Percentiles rank a stretch among this genome's conserved stretches.
Conservation (phyloP, 108 stramenopile genomes). For the Nitzschia sp. region DNA sequence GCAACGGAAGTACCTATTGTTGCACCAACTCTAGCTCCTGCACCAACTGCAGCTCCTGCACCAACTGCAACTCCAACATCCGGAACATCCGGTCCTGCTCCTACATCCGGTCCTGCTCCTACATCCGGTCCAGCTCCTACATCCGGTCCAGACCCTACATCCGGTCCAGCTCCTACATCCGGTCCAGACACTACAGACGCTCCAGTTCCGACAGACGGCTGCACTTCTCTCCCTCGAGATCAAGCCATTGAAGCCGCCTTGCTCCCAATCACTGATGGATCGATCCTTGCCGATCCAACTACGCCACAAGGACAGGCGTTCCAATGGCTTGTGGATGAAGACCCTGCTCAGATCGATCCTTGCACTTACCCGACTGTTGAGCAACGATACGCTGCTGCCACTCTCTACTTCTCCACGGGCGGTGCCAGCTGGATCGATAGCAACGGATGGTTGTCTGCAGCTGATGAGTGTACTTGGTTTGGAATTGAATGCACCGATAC, state of each 20-base stretch:
- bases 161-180: neutral
- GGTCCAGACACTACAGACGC: neutral
- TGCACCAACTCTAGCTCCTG: neutral
- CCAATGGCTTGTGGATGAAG: slow-evolving; percentile 35
- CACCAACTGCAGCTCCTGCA: neutral
- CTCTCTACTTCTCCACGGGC: slow-evolving; percentile 47
- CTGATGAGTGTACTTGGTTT: slow-evolving; percentile 45
- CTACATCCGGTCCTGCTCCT: slow-evolving; percentile 8
- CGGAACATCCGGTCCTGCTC: neutral
- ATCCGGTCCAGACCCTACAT: neutral
- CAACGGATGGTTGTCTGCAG: slow-evolving; percentile 38
- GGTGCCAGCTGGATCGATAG: slow-evolving; percentile 41
- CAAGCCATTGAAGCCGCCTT: slow-evolving; percentile 17
- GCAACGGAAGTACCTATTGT: neutral
- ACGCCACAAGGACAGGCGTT: slow-evolving; percentile 56
- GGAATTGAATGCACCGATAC: slow-evolving; percentile 42
- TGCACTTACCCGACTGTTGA: slow-evolving; percentile 44
- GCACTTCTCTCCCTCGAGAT: slow-evolving; percentile 16
- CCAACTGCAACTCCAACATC: neutral
- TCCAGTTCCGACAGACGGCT: slow-evolving; percentile 16
- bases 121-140: neutral
- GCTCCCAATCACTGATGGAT: slow-evolving; percentile 19
- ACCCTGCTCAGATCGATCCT: slow-evolving; percentile 36
- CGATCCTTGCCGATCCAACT: slow-evolving; percentile 30
- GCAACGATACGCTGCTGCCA: slow-evolving; percentile 46